Percentiles rank a stretch among this genome's conserved stretches.
These are phyloP conservation scores for Silene conica DNA, from an alignment of 148 eudicot species.

Conservation along the genomic window DNA sequence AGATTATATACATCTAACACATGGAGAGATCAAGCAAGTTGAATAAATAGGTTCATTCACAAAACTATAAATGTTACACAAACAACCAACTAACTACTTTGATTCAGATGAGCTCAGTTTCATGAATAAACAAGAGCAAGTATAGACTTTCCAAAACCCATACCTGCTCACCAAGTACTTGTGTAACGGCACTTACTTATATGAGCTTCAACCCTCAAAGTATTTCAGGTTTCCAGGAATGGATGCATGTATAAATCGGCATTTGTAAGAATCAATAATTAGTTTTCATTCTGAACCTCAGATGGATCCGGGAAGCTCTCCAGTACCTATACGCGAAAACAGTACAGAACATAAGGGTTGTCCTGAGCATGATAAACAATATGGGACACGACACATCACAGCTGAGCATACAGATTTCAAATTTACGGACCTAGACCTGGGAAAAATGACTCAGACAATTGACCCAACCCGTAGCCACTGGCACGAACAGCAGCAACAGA, in stretches of 20 bases:
- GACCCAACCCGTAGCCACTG: background rate
- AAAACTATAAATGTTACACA: background rate
- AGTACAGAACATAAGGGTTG: background rate
- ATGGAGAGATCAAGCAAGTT: background rate
- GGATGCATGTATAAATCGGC: background rate
- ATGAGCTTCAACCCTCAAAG: background rate
- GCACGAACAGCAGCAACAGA: background rate
- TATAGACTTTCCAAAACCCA: background rate
- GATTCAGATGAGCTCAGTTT: background rate
- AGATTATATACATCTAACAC: background rate
- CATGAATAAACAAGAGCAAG: background rate
- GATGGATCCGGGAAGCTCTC: slow-evolving; percentile 37
- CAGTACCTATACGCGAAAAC: slow-evolving; percentile 27
- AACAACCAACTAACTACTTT: background rate
- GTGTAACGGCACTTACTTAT: background rate
- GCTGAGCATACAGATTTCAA: background rate
- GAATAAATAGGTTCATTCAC: background rate
- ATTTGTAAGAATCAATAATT: background rate
- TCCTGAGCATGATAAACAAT: background rate
- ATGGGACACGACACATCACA: background rate
- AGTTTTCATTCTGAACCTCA: slow-evolving; percentile 3
- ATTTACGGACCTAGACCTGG: background rate
- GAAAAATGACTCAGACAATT: background rate
- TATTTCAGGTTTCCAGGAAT: background rate
- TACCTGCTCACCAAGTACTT: background rate